These are phyloP conservation scores for Pythium volutum DNA, from an alignment of 352 stramenopile species.

Conservation along the genomic window DNA sequence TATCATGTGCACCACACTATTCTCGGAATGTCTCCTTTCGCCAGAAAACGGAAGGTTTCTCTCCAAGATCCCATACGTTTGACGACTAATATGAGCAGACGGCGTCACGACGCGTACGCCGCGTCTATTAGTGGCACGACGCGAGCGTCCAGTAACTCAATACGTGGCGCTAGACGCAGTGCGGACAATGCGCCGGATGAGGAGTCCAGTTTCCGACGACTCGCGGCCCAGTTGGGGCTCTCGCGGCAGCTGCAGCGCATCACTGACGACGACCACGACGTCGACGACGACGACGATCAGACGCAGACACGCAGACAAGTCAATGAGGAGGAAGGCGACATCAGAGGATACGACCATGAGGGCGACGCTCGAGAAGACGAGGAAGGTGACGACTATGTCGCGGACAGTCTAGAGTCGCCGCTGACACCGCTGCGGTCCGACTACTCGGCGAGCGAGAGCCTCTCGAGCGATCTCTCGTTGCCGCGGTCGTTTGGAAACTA, in stretches of 20 bases:
- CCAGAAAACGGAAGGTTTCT: not conserved
- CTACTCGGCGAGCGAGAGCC: slow-evolving; percentile 53
- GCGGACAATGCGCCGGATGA: not conserved
- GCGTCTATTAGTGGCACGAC: not conserved
- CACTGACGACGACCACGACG: slow-evolving; percentile 20
- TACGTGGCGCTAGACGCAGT: not conserved
- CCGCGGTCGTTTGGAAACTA: slow-evolving; percentile 69
- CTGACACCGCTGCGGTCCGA: slow-evolving; percentile 40
- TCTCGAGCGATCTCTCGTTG: slow-evolving; percentile 70
- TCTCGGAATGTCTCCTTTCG: not conserved
- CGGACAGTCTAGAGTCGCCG: slow-evolving; percentile 20
- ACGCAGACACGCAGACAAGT: not conserved
- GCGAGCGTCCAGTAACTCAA: not conserved
- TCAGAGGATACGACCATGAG: not conserved
- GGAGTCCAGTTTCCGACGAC: slow-evolving; percentile 34
- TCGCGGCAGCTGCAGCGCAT: slow-evolving; percentile 37
- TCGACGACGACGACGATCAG: slow-evolving; percentile 11
- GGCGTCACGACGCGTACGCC: not conserved
- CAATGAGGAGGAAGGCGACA: not conserved
- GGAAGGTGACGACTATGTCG: slow-evolving; percentile 23
- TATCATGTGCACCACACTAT: slow-evolving; percentile 8
- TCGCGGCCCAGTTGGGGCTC: slow-evolving; percentile 58
- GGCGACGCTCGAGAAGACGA: slow-evolving; percentile 10
- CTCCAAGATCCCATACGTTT: not conserved
- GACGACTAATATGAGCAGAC: not conserved